phyloP scores from a whole-genome alignment of 2,329 filamentous ascomycete species.

The Fusarium floridanum region DNA sequence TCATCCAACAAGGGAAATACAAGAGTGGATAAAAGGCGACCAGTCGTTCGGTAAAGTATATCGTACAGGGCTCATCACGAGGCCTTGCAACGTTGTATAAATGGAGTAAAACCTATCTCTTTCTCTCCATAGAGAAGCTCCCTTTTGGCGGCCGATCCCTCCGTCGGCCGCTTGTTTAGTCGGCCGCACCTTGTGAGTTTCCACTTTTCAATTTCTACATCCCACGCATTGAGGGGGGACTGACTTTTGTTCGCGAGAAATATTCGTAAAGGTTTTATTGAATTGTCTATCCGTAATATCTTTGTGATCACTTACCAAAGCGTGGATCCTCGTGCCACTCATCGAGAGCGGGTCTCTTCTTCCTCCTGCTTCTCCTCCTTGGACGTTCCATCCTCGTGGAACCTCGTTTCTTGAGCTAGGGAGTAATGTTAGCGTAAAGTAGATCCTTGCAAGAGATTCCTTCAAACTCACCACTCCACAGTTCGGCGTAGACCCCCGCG shows the following conservation, averaged over 20 bases:
- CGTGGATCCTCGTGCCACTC: slow-evolving; percentile 11
- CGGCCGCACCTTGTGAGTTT: slow-evolving; percentile 22
- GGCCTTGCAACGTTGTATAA: not conserved
- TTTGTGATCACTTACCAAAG: slow-evolving; percentile 1
- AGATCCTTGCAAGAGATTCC: not conserved
- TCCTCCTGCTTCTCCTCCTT: slow-evolving; percentile 53
- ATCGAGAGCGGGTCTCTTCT: not conserved
- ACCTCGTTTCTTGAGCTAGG: slow-evolving; percentile 73
- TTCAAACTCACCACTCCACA: slow-evolving; percentile 84
- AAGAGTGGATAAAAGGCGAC: not conserved
- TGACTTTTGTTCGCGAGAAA: not conserved
- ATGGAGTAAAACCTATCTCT: not conserved
- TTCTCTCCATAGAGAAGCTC: not conserved
- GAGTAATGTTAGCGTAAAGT: slow-evolving; percentile 19
- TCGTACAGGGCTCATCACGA: not conserved
- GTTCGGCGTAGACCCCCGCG: slow-evolving; percentile 85
- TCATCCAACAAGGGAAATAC: too few species aligned
- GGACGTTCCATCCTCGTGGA: slow-evolving; percentile 61
- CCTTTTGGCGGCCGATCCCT: slow-evolving; percentile 1
- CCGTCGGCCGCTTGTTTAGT: not conserved
- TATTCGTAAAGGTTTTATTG: slow-evolving; percentile 19
- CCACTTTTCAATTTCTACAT: slow-evolving; percentile 10
- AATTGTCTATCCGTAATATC: slow-evolving; percentile 18
- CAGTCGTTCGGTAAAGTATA: not conserved
- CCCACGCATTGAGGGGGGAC: not conserved